Conservation (phyloP, 805 yeast species). For the Lipomyces yamadae region DNA sequence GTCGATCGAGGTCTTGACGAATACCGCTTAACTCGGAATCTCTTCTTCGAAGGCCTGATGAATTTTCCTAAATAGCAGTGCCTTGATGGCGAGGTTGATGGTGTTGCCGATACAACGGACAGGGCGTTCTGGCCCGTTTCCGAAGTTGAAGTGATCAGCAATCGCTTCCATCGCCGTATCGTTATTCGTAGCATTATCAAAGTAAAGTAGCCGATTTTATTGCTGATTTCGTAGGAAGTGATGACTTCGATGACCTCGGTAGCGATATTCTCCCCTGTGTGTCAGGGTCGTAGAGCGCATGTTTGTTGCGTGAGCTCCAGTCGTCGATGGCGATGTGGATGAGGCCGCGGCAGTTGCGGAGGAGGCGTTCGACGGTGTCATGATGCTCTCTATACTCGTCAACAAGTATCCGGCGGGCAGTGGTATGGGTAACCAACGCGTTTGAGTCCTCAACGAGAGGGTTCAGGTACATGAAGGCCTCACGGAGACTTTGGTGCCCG, state of each 20-base stretch:
- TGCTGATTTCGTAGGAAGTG: neutral
- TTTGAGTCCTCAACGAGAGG: conserved; percentile 7
- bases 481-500: conserved; percentile 7
- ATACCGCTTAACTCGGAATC: too few species aligned
- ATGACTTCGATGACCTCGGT: too few species aligned
- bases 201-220: conserved; percentile 10
- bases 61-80: too few species aligned
- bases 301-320: conserved; percentile 9
- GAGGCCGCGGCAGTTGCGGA: conserved; percentile 5
- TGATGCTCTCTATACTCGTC: conserved; percentile 8
- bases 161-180: too few species aligned
- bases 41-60: too few species aligned
- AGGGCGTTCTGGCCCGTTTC: too few species aligned
- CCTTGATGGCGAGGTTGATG: too few species aligned
- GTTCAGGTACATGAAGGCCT: conserved; percentile 4
- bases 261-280: too few species aligned
- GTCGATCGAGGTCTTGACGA: too few species aligned
- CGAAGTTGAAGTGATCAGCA: too few species aligned
- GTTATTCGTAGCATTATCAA: too few species aligned
- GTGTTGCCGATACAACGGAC: too few species aligned
- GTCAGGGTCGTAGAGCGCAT: neutral
- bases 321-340: conserved; percentile 6
- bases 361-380: neutral
- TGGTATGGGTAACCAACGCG: conserved; percentile 4
- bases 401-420: conserved; percentile 7